These are phyloP conservation scores for Talaromyces marneffei DNA, from an alignment of 2,329 filamentous ascomycete genomes.

Conservation along the genomic window DNA sequence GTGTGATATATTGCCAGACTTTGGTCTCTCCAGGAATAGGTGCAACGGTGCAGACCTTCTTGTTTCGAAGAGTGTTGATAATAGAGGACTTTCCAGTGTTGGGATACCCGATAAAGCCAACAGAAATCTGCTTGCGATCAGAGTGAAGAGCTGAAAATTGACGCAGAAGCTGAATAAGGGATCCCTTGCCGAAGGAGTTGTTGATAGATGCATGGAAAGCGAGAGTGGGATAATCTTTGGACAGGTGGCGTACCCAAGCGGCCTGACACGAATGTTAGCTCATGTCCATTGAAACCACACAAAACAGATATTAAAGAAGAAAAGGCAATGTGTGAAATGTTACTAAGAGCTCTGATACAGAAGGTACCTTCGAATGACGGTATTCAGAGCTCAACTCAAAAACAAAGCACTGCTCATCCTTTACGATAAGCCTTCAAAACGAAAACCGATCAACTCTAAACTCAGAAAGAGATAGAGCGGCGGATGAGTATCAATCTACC, in stretches of 20 bases:
- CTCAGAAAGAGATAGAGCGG: slow-evolving; percentile 59
- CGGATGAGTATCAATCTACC: slow-evolving; percentile 83
- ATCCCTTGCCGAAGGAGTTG: slow-evolving; percentile 95
- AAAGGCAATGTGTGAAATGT: slow-evolving; percentile 78
- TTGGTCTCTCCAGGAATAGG: slow-evolving; percentile 96
- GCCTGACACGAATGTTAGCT: slow-evolving; percentile 55
- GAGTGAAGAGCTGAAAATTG: slow-evolving; percentile 89
- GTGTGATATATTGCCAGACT: slow-evolving; percentile 94
- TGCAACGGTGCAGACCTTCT: slow-evolving; percentile 88
- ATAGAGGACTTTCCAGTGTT: slow-evolving; percentile 96
- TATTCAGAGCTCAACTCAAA: slow-evolving; percentile 90
- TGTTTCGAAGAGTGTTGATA: slow-evolving; percentile 91
- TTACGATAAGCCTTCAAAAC: slow-evolving; percentile 83
- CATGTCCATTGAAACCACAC: slow-evolving; percentile 22
- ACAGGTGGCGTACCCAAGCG: slow-evolving; percentile 82
- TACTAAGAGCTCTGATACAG: slow-evolving; percentile 94
- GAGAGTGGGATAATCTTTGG: slow-evolving; percentile 86
- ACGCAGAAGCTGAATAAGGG: slow-evolving; percentile 80
- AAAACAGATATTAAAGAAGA: neutral
- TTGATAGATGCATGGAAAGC: slow-evolving; percentile 93
- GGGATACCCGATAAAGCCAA: slow-evolving; percentile 82
- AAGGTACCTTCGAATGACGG: slow-evolving; percentile 50
- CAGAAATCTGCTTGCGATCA: slow-evolving; percentile 88
- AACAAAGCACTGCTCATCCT: slow-evolving; percentile 74
- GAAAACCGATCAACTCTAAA: slow-evolving; percentile 65